phyloP scores from a whole-genome alignment of 83 land plant genomes.

The Picea abies region DNA sequence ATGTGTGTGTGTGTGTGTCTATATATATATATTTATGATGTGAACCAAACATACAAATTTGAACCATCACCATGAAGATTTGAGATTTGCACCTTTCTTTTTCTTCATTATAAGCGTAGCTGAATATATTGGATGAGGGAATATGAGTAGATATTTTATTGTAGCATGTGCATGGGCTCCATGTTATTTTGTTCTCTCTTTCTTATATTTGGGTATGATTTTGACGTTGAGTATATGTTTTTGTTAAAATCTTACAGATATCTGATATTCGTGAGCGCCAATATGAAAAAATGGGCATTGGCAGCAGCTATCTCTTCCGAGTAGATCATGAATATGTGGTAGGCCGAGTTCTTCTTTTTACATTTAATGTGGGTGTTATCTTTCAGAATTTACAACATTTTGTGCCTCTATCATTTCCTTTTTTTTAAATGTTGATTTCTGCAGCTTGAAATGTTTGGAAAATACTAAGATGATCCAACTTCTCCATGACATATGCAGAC shows the following conservation, averaged over 20 bases:
- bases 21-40: too few species aligned
- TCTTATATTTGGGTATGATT: background rate
- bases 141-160: background rate
- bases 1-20: too few species aligned
- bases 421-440: background rate
- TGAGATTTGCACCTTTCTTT: too few species aligned
- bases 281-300: slow-evolving; percentile 97
- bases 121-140: background rate
- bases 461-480: background rate
- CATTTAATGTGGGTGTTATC: background rate
- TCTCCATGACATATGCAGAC: background rate
- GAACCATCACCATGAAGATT: too few species aligned
- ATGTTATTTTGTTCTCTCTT: background rate
- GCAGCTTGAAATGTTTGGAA: background rate
- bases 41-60: too few species aligned
- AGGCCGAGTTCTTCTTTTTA: slow-evolving; percentile 17
- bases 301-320: slow-evolving; percentile 96
- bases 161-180: too few species aligned
- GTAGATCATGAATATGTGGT: slow-evolving; percentile 97
- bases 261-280: slow-evolving; percentile 87
- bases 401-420: too few species aligned
- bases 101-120: background rate
- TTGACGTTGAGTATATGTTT: background rate
- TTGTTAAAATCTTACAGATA: slow-evolving; percentile 43
- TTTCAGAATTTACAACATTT: background rate